phyloP scores from a whole-genome alignment of 2,329 filamentous ascomycete species.

The Exophiala lecanii-corni region DNA sequence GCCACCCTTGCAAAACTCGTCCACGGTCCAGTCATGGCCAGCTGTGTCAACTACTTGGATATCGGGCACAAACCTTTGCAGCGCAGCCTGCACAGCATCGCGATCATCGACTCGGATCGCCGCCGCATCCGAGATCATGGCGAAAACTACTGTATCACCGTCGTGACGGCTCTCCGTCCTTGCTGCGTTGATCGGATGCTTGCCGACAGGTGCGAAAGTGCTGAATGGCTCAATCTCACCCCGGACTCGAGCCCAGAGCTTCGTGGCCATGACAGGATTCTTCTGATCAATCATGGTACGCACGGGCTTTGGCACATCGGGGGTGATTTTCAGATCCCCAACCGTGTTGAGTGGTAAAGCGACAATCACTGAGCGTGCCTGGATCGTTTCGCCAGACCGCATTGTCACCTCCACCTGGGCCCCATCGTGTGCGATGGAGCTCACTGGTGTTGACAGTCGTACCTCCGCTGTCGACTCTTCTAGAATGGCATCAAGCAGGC shows the following conservation, averaged over 20 bases:
- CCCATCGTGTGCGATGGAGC: neutral
- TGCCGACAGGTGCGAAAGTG: conserved; percentile 9
- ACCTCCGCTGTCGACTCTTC: no score
- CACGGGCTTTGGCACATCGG: neutral
- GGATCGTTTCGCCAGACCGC: neutral
- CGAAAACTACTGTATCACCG: conserved; percentile 15
- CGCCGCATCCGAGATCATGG: conserved; percentile 17
- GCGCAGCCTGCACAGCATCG: conserved; percentile 4
- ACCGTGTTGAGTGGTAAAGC: neutral
- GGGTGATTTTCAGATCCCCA: neutral
- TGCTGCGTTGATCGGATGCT: conserved; percentile 14
- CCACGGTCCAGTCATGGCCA: conserved; percentile 16
- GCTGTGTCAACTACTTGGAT: conserved; percentile 16
- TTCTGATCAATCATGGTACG: conserved; percentile 8
- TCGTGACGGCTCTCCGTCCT: conserved; percentile 14
- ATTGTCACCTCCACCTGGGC: neutral
- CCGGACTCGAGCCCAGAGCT: conserved; percentile 16
- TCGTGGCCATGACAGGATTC: conserved; percentile 15
- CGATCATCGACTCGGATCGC: conserved; percentile 9
- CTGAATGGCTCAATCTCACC: conserved; percentile 15
- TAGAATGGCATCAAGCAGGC: no score
- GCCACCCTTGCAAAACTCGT: conserved; percentile 20
- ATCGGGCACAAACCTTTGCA: neutral
- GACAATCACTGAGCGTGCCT: neutral
- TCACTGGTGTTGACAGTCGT: no score